Evolutionary conservation across 306 rosid species (phyloP), one percentile per base, ranked within the genome.

Genomic region (Prinsepia uniflora): DNA sequence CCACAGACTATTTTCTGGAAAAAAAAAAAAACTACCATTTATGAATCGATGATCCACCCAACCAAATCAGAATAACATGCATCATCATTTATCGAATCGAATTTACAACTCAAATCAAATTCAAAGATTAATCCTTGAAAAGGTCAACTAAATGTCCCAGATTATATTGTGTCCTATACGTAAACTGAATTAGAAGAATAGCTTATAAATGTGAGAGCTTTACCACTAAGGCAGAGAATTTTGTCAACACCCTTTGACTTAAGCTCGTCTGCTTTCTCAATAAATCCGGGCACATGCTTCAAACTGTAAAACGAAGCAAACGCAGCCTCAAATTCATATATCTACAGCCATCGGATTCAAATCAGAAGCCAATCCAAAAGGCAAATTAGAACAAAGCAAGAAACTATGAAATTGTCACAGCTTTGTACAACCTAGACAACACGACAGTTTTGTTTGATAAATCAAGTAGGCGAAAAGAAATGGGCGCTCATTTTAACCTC

Each of bases 201-300:
- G 9, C 4, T 1, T 11, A 19, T 19, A 10, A n/a, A 60, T 8
- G 6, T 42, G 5, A 41, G 14, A 72, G 14, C 15, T 43, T n/a
- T 78, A 89, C 98, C 96, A 9, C 98, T 90, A 70, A 92, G 58
- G 9, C 90, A 82, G 52, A 92, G 86, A 39, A 92, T 18, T 20
- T 86, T 94, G 17, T 82, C 86, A 4, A 92, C 86, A 42, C 98
- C 96, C 92, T 92, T 90, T 19, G 83, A 64, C 78, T 92, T 90
- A 34, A 92, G 74, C 76, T 85, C 91, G 43, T 81, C 95, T 8
- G 86, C 82, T 76, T 76, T 92, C 81, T 92, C 96, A 75, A 92
- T 64, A 77, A 84, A 92, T 36, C 98, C 90, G 5, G 96, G 96
- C 2, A 90, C 91, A 76, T 92, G 98, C 88, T 92, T 90, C 86